phyloP scores from a whole-genome alignment of 2,329 filamentous ascomycete species.

The Fusarium sp. region DNA sequence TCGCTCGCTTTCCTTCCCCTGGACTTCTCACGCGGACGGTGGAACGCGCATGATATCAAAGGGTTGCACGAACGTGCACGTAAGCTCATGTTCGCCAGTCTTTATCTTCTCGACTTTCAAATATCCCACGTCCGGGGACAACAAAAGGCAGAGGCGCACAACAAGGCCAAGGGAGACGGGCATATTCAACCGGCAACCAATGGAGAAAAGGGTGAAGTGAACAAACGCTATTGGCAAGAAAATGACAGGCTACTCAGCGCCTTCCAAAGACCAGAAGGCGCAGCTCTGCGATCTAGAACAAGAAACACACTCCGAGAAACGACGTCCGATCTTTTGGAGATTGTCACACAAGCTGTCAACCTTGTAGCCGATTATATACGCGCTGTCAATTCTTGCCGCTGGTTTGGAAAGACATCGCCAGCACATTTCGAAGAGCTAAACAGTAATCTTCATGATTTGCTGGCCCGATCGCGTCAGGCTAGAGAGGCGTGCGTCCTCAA shows the following conservation, averaged over 20 bases:
- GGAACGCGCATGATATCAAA: conserved; percentile 60
- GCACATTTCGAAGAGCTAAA: conserved; percentile 42
- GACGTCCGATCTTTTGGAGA: conserved; percentile 45
- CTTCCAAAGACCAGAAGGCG: conserved; percentile 55
- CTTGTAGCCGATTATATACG: conserved; percentile 47
- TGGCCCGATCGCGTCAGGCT: conserved; percentile 48
- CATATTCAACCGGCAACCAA: background rate
- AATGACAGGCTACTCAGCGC: conserved; percentile 53
- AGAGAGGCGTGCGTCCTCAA: conserved; percentile 47
- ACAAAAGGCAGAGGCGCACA: conserved; percentile 37
- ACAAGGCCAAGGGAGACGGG: background rate
- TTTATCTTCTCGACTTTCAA: conserved; percentile 60
- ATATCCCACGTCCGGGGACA: conserved; percentile 50
- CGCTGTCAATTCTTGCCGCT: conserved; percentile 50
- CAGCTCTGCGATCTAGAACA: conserved; percentile 51
- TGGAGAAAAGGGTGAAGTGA: conserved; percentile 34
- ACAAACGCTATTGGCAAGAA: conserved; percentile 50
- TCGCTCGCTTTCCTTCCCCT: conserved; percentile 60
- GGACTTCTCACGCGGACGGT: conserved; percentile 61
- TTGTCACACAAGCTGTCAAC: conserved; percentile 43
- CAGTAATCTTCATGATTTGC: conserved; percentile 35
- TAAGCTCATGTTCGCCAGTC: conserved; percentile 51
- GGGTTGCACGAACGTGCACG: conserved; percentile 54
- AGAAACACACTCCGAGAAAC: conserved; percentile 51
- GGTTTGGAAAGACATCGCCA: conserved; percentile 46